These are phyloP conservation scores for Colletotrichum sp. DNA, from an alignment of 2,329 filamentous ascomycete genomes.

Conservation along the genomic window DNA sequence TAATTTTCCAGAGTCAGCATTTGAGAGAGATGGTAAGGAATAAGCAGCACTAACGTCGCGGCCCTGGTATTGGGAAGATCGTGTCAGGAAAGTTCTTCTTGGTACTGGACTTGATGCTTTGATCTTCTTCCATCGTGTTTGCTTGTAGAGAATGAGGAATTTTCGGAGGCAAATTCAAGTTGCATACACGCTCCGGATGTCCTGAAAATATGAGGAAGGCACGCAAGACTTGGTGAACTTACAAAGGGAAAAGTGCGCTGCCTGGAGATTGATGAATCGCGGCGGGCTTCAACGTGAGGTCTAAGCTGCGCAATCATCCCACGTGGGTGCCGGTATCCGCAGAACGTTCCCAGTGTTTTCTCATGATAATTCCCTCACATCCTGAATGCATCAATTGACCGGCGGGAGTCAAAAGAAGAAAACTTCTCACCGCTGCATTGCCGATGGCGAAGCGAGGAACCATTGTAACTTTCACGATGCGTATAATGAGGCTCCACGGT, in stretches of 20 bases:
- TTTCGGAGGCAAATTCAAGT: accelerated
- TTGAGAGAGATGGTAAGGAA: neutral
- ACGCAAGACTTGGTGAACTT: neutral
- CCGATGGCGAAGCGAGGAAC: neutral
- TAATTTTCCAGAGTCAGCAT: neutral
- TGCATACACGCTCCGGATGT: neutral
- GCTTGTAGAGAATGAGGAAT: too few relatives aligned
- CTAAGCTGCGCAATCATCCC: neutral
- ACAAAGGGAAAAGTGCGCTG: neutral
- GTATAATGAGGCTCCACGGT: neutral
- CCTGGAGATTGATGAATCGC: neutral
- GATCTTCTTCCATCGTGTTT: neutral
- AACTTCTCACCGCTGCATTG: neutral
- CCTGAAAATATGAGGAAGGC: neutral
- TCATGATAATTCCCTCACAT: neutral
- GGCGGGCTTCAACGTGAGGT: neutral
- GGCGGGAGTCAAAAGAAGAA: neutral
- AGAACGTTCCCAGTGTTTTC: neutral
- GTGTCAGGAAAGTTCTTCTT: neutral
- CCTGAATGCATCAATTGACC: neutral
- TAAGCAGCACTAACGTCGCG: neutral
- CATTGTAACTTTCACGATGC: neutral
- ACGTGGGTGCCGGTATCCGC: neutral
- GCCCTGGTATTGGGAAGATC: neutral
- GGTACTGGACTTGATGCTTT: neutral